Evolutionary conservation across 2,329 filamentous ascomycete species (phyloP).

Genomic region (Colletotrichum neosansevieriae): DNA sequence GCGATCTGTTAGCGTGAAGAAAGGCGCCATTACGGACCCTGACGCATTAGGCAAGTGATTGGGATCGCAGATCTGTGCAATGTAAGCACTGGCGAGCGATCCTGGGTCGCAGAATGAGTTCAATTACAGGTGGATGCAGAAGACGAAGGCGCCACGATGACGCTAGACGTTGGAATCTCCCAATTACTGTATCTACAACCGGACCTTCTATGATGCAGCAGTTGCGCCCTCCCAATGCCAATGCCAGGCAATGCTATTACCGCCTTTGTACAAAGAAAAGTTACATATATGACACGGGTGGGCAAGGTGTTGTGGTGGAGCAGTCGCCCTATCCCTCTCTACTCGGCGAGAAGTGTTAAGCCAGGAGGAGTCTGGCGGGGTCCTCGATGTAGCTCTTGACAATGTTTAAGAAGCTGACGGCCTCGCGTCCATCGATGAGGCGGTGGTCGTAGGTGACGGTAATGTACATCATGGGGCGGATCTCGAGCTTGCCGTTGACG

Average conservation of each 20-base stretch:
- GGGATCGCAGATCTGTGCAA: no score
- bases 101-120: no score
- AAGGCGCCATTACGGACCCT: no score
- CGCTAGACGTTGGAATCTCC: slow-evolving; percentile 7
- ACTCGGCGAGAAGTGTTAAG: slow-evolving; percentile 50
- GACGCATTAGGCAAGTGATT: no score
- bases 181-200: slow-evolving; percentile 13
- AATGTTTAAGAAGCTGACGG: slow-evolving; percentile 67
- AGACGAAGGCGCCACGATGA: background rate
- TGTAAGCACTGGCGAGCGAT: no score
- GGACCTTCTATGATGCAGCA: slow-evolving; percentile 21
- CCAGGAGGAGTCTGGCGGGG: slow-evolving; percentile 63
- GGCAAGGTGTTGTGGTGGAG: background rate
- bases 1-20: no score
- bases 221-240: slow-evolving; percentile 19
- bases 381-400: slow-evolving; percentile 50
- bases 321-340: background rate
- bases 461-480: slow-evolving; percentile 62
- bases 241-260: slow-evolving; percentile 28
- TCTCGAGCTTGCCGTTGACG: slow-evolving; percentile 64
- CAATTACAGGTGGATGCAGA: background rate
- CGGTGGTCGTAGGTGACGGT: slow-evolving; percentile 65
- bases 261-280: slow-evolving; percentile 20
- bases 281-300: background rate
- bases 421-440: slow-evolving; percentile 68